phyloP scores from a whole-genome alignment of 2,329 filamentous ascomycete species.

The Cephalotrichum gorgonifer region DNA sequence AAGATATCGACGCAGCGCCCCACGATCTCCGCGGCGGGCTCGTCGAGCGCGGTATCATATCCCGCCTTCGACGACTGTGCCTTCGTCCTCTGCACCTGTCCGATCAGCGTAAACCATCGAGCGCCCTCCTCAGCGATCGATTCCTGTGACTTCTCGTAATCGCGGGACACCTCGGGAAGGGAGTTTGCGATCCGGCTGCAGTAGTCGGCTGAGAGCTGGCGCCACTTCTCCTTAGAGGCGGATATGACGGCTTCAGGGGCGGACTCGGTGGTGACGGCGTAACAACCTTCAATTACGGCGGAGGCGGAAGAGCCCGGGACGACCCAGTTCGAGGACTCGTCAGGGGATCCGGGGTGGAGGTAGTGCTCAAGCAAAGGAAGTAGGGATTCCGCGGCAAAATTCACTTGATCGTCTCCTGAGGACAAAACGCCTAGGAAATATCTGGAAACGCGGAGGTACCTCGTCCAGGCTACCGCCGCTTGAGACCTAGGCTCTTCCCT shows the following conservation, averaged over 20 bases:
- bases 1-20: conserved; percentile 28
- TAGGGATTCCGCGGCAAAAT: conserved; percentile 37
- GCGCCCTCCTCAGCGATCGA: conserved; percentile 54
- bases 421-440: conserved; percentile 38
- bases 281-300: conserved; percentile 5
- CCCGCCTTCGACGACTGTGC: conserved; percentile 8
- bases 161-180: conserved; percentile 70
- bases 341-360: conserved; percentile 29
- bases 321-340: conserved; percentile 22
- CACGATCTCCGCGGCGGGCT: conserved; percentile 13
- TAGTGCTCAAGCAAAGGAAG: conserved; percentile 46
- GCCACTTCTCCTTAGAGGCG: conserved; percentile 18
- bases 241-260: conserved; percentile 6
- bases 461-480: conserved; percentile 58
- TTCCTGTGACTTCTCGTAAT: conserved; percentile 63
- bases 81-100: conserved; percentile 29
- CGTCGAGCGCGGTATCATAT: conserved; percentile 22
- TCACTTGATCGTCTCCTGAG: conserved; percentile 29
- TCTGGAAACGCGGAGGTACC: conserved; percentile 57
- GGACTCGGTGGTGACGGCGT: conserved; percentile 4
- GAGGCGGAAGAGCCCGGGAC: conserved; percentile 5
- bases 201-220: conserved; percentile 37
- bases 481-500: conserved; percentile 67
- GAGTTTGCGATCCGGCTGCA: conserved; percentile 60
- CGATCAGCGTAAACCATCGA: conserved; percentile 55